Evolutionary conservation across 2,329 filamentous ascomycete genomes (phyloP), one percentile per base, ranked within the genome.

Genomic region (Anthostomella pinea): DNA sequence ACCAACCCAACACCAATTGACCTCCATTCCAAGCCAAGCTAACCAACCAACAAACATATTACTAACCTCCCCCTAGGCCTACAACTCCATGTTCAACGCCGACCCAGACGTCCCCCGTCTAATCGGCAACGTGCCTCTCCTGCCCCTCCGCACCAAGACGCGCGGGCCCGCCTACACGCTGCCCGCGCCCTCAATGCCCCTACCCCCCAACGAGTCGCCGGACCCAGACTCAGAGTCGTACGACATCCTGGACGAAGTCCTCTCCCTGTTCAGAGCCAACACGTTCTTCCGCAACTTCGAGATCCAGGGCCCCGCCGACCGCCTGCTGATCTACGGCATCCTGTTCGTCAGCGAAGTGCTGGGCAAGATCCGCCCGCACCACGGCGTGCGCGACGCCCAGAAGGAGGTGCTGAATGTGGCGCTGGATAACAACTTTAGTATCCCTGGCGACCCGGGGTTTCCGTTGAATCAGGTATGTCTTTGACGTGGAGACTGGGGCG

Each of bases 281-380:
- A 96, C 91, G 43, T 91, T 98, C 68, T 98, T 97, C 77, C 86
- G 93, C 58, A 98, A 97, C 76, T 98, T 98, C 58, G 93, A 97
- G 74, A 95, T 97, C 71, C 91, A 95, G 68, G 93, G 93, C 10
- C 86, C 88, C 17, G 91, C 93, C 40, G 93, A 98, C 68, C 79
- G 93, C 25, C 81, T 97, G 58, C 76, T 98, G 51, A 90, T 97
- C 58, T 98, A 98, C 69, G 91, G 91, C 46, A 98, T 96, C 63
- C 77, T 95, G 60, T 97, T 91, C 67, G 77, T 97, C 57, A 91
- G 84, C 67, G 90, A 97, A 65, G 90, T 88, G 56, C 70, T 98
- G 60, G 73, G 75, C 56, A 94, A 93, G 75, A 89, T 97, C 60
- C 87, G 83, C 69, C 84, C 88, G 9, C 69, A 65, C 28, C 85